These are phyloP conservation scores for Cyberlindnera bimundalis DNA, from an alignment of 805 yeast species.

Conservation along the genomic window DNA sequence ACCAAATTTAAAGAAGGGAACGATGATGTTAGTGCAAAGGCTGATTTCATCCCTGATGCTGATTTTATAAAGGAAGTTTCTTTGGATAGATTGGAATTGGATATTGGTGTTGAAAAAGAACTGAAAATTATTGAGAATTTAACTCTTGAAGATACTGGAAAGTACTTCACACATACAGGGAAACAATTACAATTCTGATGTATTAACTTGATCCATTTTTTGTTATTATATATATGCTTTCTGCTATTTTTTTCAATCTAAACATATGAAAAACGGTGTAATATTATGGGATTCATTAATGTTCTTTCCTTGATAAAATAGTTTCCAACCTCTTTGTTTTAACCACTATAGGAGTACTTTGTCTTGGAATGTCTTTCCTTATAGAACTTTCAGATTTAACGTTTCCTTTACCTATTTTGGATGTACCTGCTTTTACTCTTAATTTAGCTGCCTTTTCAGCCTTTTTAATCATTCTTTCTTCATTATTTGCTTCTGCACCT, in stretches of 20 bases:
- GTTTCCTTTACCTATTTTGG: too few species aligned
- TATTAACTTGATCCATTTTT: too few species aligned
- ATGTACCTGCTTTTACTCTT: too few species aligned
- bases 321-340: background rate
- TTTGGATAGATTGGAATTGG: slow-evolving; percentile 10
- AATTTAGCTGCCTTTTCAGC: background rate
- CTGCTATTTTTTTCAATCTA: too few species aligned
- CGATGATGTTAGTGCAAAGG: slow-evolving; percentile 18
- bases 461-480: too few species aligned
- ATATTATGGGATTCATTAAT: too few species aligned
- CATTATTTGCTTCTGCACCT: background rate
- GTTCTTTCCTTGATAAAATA: background rate
- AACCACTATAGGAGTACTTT: background rate
- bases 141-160: slow-evolving; percentile 17
- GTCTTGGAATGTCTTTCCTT: too few species aligned
- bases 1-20: slow-evolving; percentile 13
- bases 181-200: slow-evolving; percentile 16
- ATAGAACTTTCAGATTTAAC: too few species aligned
- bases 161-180: slow-evolving; percentile 21
- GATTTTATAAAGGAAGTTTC: slow-evolving; percentile 11
- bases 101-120: slow-evolving; percentile 20
- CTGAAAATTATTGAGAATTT: slow-evolving; percentile 16
- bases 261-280: too few species aligned
- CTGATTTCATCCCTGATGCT: slow-evolving; percentile 16
- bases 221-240: background rate